A percentile compares a stretch with the other conserved stretches of the same genome.
phyloP scores from a whole-genome alignment of 2,329 filamentous ascomycete genomes.

The Monosporascus sp. region DNA sequence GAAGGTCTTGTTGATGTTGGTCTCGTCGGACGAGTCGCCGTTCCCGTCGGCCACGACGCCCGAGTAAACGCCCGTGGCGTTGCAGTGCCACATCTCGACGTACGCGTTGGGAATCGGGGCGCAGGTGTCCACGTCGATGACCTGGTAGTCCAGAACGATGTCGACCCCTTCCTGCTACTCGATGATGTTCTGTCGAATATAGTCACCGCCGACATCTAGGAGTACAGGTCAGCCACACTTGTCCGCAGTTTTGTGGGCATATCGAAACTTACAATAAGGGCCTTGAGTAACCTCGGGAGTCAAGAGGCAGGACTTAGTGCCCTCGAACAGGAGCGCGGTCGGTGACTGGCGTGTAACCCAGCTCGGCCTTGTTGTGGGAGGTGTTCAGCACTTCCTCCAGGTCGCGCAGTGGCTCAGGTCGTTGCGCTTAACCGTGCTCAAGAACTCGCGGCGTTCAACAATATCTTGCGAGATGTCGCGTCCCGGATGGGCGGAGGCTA shows the following conservation, averaged over 20 bases:
- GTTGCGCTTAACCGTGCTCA: conserved; percentile 33
- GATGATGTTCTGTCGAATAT: conserved; percentile 41
- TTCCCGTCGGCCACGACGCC: conserved; percentile 38
- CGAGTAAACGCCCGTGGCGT: conserved; percentile 43
- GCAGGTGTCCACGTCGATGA: conserved; percentile 50
- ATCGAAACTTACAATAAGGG: conserved; percentile 41
- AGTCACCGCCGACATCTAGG: conserved; percentile 43
- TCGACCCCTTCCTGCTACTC: conserved; percentile 43
- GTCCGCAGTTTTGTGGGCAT: background rate
- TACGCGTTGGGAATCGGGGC: conserved; percentile 41
- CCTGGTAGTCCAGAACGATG: conserved; percentile 45
- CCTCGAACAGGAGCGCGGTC: conserved; percentile 33
- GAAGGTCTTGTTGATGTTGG: conserved; percentile 34
- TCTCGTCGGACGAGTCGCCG: conserved; percentile 32
- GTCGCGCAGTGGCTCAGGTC: conserved; percentile 42
- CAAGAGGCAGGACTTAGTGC: conserved; percentile 42
- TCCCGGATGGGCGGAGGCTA: conserved; percentile 39
- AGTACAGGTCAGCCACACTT: background rate
- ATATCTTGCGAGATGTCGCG: conserved; percentile 44
- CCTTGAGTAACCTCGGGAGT: conserved; percentile 49
- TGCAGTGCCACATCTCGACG: conserved; percentile 48
- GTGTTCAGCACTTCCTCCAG: conserved; percentile 29
- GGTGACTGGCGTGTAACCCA: conserved; percentile 28
- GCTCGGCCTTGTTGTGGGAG: conserved; percentile 32
- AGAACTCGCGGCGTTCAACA: conserved; percentile 42